These are phyloP conservation scores for Acacia acuminata DNA, from an alignment of 306 rosid genomes.

Conservation along the genomic window DNA sequence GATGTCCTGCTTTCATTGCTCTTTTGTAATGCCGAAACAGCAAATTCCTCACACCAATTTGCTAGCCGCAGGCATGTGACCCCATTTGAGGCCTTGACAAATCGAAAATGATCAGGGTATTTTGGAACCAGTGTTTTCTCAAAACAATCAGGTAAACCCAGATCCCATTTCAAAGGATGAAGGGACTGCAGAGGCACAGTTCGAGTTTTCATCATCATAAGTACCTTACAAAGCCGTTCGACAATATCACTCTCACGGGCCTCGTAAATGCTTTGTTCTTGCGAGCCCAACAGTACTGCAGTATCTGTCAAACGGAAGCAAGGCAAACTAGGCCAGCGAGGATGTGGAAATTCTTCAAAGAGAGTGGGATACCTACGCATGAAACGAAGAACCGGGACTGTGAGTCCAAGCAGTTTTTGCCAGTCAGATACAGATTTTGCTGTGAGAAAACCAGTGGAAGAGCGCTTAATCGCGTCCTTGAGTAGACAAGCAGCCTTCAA, in stretches of 20 bases:
- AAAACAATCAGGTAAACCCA: conserved; percentile 80
- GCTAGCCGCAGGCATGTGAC: conserved; percentile 37
- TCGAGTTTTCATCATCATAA: conserved; percentile 73
- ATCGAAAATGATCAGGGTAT: conserved; percentile 54
- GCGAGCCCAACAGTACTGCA: conserved; percentile 59
- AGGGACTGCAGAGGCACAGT: conserved; percentile 54
- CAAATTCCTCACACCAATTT: conserved; percentile 68
- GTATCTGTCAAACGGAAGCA: conserved; percentile 82
- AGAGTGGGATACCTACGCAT: conserved; percentile 84
- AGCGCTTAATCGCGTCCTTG: conserved; percentile 83
- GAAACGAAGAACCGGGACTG: conserved; percentile 91
- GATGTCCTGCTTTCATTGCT: conserved; percentile 45
- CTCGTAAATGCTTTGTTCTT: conserved; percentile 57
- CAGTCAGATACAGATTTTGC: conserved; percentile 73
- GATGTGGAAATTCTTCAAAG: conserved; percentile 82
- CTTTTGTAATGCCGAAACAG: conserved; percentile 71
- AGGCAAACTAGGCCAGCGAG: conserved; percentile 69
- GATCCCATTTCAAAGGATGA: conserved; percentile 73
- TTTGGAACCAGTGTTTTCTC: conserved; percentile 66
- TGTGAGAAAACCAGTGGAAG: conserved; percentile 78
- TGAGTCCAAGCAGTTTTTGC: conserved; percentile 89
- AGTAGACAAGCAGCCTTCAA: conserved; percentile 84
- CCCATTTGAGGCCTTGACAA: conserved; percentile 59
- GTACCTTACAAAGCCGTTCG: conserved; percentile 61
- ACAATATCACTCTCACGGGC: conserved; percentile 54